phyloP scores from a whole-genome alignment of 202 grass and related monocot species.

The Digitaria exilis region DNA sequence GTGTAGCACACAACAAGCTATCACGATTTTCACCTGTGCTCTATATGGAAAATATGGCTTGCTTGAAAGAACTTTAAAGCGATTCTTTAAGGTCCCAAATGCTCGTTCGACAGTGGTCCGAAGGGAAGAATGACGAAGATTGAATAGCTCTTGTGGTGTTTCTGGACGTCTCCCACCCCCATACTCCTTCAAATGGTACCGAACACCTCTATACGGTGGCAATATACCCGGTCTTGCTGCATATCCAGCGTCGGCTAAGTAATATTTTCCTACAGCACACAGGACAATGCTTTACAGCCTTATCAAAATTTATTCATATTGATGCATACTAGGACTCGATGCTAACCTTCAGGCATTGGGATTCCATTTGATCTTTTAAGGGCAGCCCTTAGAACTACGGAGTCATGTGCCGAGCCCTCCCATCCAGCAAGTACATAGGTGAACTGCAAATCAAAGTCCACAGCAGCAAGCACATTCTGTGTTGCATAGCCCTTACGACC shows the following conservation, averaged over 20 bases:
- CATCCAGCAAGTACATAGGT: background rate
- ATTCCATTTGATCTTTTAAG: background rate
- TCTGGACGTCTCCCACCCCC: background rate
- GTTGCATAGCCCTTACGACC: background rate
- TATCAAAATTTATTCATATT: too few species aligned
- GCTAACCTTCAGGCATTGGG: background rate
- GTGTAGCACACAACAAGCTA: background rate
- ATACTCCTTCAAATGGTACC: background rate
- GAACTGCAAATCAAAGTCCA: background rate
- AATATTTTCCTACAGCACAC: constrained; percentile 4
- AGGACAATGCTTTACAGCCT: too few species aligned
- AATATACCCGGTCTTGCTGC: background rate
- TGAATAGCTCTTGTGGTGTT: constrained; percentile 10
- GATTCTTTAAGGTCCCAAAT: background rate
- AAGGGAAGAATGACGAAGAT: constrained; percentile 1
- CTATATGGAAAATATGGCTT: background rate
- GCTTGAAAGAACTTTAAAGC: constrained; percentile 10
- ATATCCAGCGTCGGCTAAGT: background rate
- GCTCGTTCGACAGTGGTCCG: background rate
- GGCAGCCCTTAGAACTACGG: background rate
- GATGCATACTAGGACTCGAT: background rate
- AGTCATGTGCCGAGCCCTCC: background rate
- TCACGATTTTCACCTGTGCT: background rate
- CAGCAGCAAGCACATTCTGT: background rate
- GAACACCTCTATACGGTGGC: background rate